phyloP scores from a whole-genome alignment of 495 filamentous ascomycete species.

The Sphaerosporella brunnea region DNA sequence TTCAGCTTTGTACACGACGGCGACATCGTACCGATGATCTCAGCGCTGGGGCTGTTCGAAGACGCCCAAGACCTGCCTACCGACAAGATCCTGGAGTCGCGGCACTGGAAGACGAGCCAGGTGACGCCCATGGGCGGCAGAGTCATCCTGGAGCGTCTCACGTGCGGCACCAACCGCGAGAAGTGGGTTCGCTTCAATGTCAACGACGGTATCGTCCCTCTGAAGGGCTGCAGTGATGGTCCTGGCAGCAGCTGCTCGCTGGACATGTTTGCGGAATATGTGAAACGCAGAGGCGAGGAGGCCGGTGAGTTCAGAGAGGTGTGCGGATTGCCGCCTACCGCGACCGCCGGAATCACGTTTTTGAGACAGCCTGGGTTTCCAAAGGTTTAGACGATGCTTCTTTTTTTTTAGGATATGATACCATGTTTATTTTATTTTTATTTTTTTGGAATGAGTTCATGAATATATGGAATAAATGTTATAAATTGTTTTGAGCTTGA shows the following conservation, averaged over 20 bases:
- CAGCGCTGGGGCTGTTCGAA: conserved; percentile 37
- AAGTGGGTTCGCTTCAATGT: conserved; percentile 38
- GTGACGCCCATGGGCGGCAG: conserved; percentile 43
- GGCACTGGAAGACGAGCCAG: conserved; percentile 38
- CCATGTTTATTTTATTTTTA: too few species aligned
- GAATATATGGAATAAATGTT: too few species aligned
- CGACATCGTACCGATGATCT: conserved; percentile 39
- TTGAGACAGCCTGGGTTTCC: conserved; percentile 28
- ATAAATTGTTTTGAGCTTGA: too few species aligned
- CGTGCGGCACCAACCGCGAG: conserved; percentile 28
- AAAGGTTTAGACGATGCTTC: too few species aligned
- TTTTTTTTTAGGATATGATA: too few species aligned
- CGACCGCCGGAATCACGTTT: conserved; percentile 29
- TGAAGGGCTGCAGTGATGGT: conserved; percentile 35
- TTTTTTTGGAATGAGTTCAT: too few species aligned
- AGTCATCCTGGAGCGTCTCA: conserved; percentile 38
- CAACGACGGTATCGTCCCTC: conserved; percentile 39
- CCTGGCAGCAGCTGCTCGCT: conserved; percentile 38
- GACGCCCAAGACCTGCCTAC: conserved; percentile 31
- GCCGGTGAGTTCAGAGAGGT: conserved; percentile 29
- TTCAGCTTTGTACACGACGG: conserved; percentile 46
- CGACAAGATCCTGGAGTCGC: conserved; percentile 28
- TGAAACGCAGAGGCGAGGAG: conserved; percentile 24
- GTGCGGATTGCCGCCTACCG: conserved; percentile 29
- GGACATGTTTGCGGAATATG: conserved; percentile 30